phyloP scores from a whole-genome alignment of 2,329 filamentous ascomycete genomes.

The Fusarium haematococcum region DNA sequence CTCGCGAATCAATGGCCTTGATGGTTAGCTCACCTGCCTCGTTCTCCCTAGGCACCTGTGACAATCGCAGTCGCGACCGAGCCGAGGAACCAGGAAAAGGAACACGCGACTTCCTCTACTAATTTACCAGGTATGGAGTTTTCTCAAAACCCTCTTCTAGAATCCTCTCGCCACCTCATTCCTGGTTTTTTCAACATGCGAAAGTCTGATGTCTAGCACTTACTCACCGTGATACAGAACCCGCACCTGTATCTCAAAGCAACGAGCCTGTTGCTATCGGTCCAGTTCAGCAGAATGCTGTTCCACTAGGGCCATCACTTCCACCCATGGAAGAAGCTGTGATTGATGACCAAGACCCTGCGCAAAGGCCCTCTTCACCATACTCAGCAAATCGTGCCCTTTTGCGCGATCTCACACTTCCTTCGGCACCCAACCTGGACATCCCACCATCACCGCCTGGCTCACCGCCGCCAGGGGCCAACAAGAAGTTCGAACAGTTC shows the following conservation, averaged over 20 bases:
- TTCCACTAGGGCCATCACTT: constrained; percentile 55
- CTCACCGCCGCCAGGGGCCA: constrained; percentile 64
- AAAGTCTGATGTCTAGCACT: not conserved
- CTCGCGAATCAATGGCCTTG: not conserved
- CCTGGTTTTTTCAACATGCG: not conserved
- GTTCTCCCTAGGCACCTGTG: constrained; percentile 9
- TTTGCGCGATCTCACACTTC: constrained; percentile 79
- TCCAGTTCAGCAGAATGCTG: constrained; percentile 47
- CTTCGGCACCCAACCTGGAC: constrained; percentile 76
- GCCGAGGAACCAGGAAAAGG: constrained; percentile 3
- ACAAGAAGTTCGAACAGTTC: constrained; percentile 79
- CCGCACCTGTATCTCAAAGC: constrained; percentile 7
- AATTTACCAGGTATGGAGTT: constrained; percentile 15
- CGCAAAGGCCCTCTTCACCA: constrained; percentile 65
- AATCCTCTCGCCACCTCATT: not conserved
- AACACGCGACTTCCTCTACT: not conserved
- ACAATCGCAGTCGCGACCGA: constrained; percentile 1
- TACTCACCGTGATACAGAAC: constrained; percentile 9
- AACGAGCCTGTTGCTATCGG: constrained; percentile 37
- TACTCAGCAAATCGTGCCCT: constrained; percentile 74
- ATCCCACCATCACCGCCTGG: constrained; percentile 81
- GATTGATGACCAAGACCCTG: constrained; percentile 33
- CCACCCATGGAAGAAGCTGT: constrained; percentile 46
- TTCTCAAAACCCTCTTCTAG: not conserved
- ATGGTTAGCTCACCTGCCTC: constrained; percentile 5